A percentile compares a stretch with the other conserved stretches of the same genome.
These are phyloP conservation scores for Penicillium occitanis DNA, from an alignment of 2,329 filamentous ascomycete species.

Conservation along the genomic window DNA sequence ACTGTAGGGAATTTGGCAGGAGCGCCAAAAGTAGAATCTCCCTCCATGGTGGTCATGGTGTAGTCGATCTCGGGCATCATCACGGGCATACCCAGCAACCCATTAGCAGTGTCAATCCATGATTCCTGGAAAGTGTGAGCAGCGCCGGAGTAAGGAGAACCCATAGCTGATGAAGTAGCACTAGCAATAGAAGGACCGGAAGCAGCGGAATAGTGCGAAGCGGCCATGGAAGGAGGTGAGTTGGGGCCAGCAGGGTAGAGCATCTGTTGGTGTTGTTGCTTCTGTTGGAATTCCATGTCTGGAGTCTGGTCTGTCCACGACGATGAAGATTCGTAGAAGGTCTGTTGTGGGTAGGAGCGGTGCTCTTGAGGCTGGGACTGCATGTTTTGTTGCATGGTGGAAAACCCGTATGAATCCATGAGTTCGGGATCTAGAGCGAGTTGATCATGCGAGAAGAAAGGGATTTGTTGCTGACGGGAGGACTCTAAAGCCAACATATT, in stretches of 20 bases:
- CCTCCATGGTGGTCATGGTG: constrained; percentile 48
- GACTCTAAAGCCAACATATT: constrained; percentile 37
- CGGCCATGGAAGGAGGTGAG: constrained; percentile 36
- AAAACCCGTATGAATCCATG: constrained; percentile 34
- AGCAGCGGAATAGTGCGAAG: constrained; percentile 40
- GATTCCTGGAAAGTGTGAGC: constrained; percentile 60
- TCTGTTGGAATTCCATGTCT: constrained; percentile 27
- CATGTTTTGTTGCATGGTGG: constrained; percentile 28
- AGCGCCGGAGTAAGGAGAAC: constrained; percentile 65
- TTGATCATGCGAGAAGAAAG: constrained; percentile 31
- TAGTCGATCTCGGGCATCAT: constrained; percentile 60
- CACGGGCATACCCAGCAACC: constrained; percentile 56
- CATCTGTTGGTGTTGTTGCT: constrained; percentile 20
- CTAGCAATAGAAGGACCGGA: constrained; percentile 59
- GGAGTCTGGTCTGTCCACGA: constrained; percentile 29
- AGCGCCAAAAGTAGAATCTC: constrained; percentile 43
- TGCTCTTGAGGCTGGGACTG: constrained; percentile 26
- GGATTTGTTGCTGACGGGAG: constrained; percentile 32
- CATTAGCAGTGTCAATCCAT: constrained; percentile 55
- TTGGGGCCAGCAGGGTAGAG: constrained; percentile 32
- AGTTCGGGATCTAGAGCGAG: constrained; percentile 36
- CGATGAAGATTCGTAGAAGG: constrained; percentile 33
- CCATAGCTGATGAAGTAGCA: constrained; percentile 65
- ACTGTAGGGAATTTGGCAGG: constrained; percentile 41
- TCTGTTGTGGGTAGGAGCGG: constrained; percentile 26